Conservation (phyloP, 495 filamentous ascomycete species). For the Aspergillus conjunctus region DNA sequence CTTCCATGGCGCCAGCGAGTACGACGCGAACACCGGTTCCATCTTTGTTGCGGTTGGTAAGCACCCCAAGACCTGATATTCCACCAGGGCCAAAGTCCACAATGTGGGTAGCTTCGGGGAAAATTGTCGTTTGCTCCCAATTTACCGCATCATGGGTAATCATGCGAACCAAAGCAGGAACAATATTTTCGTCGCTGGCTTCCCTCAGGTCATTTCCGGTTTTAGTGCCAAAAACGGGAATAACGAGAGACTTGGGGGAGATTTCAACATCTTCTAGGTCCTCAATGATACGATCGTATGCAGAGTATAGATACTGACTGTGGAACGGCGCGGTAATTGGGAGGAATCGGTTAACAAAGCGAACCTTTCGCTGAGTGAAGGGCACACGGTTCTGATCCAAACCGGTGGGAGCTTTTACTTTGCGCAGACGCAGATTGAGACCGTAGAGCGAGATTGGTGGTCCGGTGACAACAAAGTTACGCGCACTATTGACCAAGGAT, state of each 20-base stretch:
- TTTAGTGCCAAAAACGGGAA: conserved; percentile 86
- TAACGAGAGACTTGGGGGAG: conserved; percentile 64
- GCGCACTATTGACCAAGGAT: conserved; percentile 92
- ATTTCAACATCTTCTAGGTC: conserved; percentile 84
- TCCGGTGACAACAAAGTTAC: conserved; percentile 95
- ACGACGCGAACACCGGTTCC: conserved; percentile 96
- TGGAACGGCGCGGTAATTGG: conserved; percentile 98
- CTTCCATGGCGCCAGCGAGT: conserved; percentile 86
- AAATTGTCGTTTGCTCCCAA: conserved; percentile 91
- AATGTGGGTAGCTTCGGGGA: conserved; percentile 87
- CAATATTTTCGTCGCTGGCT: conserved; percentile 64
- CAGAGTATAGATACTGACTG: conserved; percentile 84
- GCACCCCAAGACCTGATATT: conserved; percentile 91
- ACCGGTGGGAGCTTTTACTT: conserved; percentile 95
- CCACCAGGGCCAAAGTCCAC: conserved; percentile 96
- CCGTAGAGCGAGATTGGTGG: conserved; percentile 95
- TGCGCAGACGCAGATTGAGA: conserved; percentile 88
- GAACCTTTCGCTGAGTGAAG: conserved; percentile 90
- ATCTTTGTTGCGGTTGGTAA: conserved; percentile 98
- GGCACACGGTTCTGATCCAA: conserved; percentile 94
- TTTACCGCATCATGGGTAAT: conserved; percentile 90
- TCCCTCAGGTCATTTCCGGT: conserved; percentile 77
- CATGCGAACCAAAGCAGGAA: conserved; percentile 84
- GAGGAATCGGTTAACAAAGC: conserved; percentile 95
- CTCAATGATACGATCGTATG: conserved; percentile 75